phyloP scores from a whole-genome alignment of 2,329 filamentous ascomycete genomes.

The Cercospora janseana region DNA sequence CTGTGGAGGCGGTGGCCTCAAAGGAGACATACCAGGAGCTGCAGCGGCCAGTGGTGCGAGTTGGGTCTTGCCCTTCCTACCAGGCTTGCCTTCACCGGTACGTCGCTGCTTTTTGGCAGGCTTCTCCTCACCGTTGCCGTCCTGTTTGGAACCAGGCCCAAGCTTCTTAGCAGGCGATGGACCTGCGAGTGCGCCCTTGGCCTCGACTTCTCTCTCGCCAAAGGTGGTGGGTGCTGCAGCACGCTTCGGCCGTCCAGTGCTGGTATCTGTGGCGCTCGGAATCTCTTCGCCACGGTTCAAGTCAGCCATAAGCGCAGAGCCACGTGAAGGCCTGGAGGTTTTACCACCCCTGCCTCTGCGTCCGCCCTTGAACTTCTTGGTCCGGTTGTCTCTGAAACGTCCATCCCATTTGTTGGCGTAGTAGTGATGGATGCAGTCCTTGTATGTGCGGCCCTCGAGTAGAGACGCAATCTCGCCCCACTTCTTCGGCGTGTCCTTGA shows the following conservation, averaged over 20 bases:
- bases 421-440: conserved; percentile 81
- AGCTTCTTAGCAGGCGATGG: conserved; percentile 51
- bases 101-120: conserved; percentile 34
- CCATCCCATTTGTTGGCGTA: conserved; percentile 74
- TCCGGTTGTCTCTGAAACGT: conserved; percentile 74
- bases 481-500: conserved; percentile 74
- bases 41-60: conserved; percentile 40
- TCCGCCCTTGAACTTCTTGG: conserved; percentile 45
- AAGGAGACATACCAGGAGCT: conserved; percentile 35
- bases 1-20: conserved; percentile 32
- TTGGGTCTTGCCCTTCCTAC: conserved; percentile 43
- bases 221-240: conserved; percentile 69
- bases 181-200: conserved; percentile 58
- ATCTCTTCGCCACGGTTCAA: conserved; percentile 49
- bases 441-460: conserved; percentile 67
- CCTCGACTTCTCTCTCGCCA: conserved; percentile 63
- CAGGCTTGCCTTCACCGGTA: conserved; percentile 36
- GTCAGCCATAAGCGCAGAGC: conserved; percentile 62
- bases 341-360: conserved; percentile 49
- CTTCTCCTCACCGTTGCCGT: conserved; percentile 38
- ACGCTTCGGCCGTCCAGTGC: conserved; percentile 51
- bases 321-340: conserved; percentile 45
- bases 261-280: conserved; percentile 40
- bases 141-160: conserved; percentile 29
- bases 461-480: conserved; percentile 74